These are phyloP conservation scores for Dorcoceras hygrometricum DNA, from an alignment of 257 asterid species.

Conservation along the genomic window DNA sequence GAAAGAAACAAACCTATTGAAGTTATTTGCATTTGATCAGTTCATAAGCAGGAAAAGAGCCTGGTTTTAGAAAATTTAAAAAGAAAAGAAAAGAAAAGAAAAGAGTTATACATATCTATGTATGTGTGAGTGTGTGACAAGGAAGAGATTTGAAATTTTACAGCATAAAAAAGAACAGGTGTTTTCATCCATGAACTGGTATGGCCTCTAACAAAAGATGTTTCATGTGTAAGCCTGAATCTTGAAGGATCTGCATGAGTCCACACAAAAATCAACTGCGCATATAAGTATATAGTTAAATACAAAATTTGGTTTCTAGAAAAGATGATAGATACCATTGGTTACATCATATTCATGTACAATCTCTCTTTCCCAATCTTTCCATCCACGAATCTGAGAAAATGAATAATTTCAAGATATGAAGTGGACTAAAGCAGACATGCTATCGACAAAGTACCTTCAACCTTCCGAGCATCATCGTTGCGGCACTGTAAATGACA, in stretches of 20 bases:
- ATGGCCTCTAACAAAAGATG: conserved; percentile 86
- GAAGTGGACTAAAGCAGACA: conserved; percentile 4
- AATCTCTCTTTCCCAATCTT: conserved; percentile 68
- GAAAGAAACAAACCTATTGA: conserved; percentile 70
- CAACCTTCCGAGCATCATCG: conserved; percentile 60
- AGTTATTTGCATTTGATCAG: neutral
- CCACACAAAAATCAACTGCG: conserved; percentile 1
- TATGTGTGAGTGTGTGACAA: neutral
- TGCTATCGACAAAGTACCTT: conserved; percentile 35
- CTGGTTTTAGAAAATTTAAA: too few species aligned
- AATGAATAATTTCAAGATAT: neutral
- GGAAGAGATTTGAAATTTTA: conserved; percentile 27
- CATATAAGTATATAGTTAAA: neutral
- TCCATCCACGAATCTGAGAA: conserved; percentile 88
- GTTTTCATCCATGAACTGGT: conserved; percentile 58
- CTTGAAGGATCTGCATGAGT: conserved; percentile 67
- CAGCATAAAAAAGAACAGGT: conserved; percentile 63
- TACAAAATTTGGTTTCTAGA: too few species aligned
- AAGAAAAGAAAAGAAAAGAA: too few species aligned
- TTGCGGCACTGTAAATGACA: conserved; percentile 55
- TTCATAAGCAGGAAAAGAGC: neutral
- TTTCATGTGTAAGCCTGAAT: conserved; percentile 91
- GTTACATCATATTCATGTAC: conserved; percentile 35
- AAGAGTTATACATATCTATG: too few species aligned
- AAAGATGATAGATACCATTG: conserved; percentile 37